Percentiles rank a stretch among this genome's conserved stretches.
Evolutionary conservation across 2,329 filamentous ascomycete species (phyloP).

Genomic region (Pseudocercospora macadamiae): DNA sequence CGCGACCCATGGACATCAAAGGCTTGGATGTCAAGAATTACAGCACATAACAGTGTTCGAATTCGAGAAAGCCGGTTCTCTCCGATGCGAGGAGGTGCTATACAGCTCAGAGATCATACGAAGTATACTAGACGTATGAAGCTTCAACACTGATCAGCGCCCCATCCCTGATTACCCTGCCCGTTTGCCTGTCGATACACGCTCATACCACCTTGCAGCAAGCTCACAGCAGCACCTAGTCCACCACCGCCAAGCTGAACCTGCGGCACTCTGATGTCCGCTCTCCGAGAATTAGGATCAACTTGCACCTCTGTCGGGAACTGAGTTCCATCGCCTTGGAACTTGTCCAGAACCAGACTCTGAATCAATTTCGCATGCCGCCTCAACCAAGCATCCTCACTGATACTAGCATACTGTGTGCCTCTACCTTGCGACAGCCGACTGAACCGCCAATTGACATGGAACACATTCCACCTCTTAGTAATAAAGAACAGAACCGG

Average conservation of each 20-base stretch:
- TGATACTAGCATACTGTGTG: conserved; percentile 55
- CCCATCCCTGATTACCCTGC: conserved; percentile 24
- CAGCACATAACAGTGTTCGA: too few relatives aligned
- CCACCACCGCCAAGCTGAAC: conserved; percentile 28
- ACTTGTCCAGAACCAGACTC: conserved; percentile 61
- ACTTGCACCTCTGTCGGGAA: conserved; percentile 47
- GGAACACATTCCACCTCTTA: conserved; percentile 66
- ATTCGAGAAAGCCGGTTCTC: too few relatives aligned
- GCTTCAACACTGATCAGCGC: conserved; percentile 26
- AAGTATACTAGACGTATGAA: too few relatives aligned
- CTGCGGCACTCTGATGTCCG: conserved; percentile 18
- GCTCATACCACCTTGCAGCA: conserved; percentile 30
- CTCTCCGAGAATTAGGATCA: conserved; percentile 39
- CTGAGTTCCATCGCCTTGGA: conserved; percentile 47
- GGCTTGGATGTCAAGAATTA: too few relatives aligned
- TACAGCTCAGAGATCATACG: too few relatives aligned
- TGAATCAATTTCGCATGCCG: conserved; percentile 65
- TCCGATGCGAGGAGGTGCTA: too few relatives aligned
- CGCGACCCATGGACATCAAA: too few relatives aligned
- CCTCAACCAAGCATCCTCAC: conserved; percentile 62
- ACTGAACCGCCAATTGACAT: conserved; percentile 64
- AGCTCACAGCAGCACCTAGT: conserved; percentile 30
- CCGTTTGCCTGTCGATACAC: conserved; percentile 32
- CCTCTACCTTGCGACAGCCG: not conserved
- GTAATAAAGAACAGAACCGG: conserved; percentile 70